Base-by-base conservation (phyloP, 805 yeast genomes). In the Wickerhamomyces bovis region DNA sequence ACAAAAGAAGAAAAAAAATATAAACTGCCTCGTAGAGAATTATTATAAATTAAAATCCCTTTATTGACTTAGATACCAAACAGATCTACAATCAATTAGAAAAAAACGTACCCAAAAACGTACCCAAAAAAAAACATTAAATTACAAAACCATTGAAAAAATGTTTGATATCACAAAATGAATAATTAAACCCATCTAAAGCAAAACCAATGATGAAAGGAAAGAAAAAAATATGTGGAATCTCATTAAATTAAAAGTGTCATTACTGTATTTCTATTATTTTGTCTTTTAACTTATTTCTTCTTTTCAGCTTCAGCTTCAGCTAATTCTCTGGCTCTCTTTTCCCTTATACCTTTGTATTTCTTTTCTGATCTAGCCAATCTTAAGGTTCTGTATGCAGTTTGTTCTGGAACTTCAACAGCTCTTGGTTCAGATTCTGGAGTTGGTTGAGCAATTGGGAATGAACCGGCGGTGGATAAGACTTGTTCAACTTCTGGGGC, bases 261-360 rank as follows among this genome's bases (percentile, higher is more conserved):
- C 36, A 33, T 33, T 33, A 33, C 36, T 20, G 16, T 38, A 21
- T 38, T 20, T 39, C 45, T 87, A 88, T 84, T 88, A 88, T 89
- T 89, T 89, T 45, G 63, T 89, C 97, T 70, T 71, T 81, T 67
- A 95, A 40, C 46, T 81, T 87, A 88, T 84, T 89, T 89, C 89
- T 89, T 89, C 90, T 89, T 89, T 68, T 89, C 97, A 78, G 95
- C 96, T 80, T 90, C 98, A 73, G 97, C 98, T 78, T 88, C 97
- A 73, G 97, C 97, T 80, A 81, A 81, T 63, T 90, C 97, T 71
- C 73, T 82, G 68, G 96, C 95, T 78, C 96, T 85, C 92, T 90
- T 92, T 72, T 83, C 97, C 77, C 95, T 88, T 76, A 80, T 77
- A 80, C 98, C 98, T 71, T 73, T 78, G 84, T 79, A 84, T 74